Evolutionary conservation across 2,329 filamentous ascomycete species (phyloP).

Genomic region (Ceratocystis alfenasii): DNA sequence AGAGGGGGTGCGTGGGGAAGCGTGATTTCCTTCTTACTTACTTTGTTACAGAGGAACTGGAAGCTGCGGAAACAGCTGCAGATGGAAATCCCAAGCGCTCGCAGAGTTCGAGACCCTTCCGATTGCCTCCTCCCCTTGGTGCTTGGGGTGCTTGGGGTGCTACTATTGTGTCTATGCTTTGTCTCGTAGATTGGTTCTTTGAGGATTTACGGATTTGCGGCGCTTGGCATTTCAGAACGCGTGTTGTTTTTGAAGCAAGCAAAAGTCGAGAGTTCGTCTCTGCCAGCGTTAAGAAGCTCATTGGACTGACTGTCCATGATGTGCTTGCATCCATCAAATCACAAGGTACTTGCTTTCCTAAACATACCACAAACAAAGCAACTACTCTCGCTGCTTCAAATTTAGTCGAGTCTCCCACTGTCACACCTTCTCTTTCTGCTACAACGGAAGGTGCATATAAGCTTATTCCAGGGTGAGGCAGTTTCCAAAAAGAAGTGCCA

Average conservation of each 20-base stretch:
- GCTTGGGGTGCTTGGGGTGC: background rate
- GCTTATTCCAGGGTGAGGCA: background rate
- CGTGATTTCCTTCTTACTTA: background rate
- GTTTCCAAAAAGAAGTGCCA: background rate
- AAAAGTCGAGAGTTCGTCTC: too few relatives aligned
- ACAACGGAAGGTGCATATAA: background rate
- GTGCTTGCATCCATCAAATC: too few relatives aligned
- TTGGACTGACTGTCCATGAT: too few relatives aligned
- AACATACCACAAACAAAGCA: background rate
- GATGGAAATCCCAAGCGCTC: constrained; percentile 8
- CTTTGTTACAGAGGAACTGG: background rate
- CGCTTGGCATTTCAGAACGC: constrained; percentile 8
- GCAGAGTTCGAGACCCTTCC: background rate
- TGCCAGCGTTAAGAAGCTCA: too few relatives aligned
- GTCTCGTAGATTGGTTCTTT: background rate
- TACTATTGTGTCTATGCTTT: background rate
- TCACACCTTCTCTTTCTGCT: constrained; percentile 1
- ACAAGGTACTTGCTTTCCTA: too few relatives aligned
- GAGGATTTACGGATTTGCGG: constrained; percentile 2
- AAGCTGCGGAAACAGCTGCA: background rate
- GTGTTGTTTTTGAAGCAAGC: background rate
- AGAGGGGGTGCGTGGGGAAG: background rate
- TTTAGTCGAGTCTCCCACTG: background rate
- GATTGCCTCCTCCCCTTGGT: background rate
- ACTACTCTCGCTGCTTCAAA: background rate